These are phyloP conservation scores for Moesziomyces parantarcticus DNA, from an alignment of 1,284 basidiomycete species.

Conservation along the genomic window DNA sequence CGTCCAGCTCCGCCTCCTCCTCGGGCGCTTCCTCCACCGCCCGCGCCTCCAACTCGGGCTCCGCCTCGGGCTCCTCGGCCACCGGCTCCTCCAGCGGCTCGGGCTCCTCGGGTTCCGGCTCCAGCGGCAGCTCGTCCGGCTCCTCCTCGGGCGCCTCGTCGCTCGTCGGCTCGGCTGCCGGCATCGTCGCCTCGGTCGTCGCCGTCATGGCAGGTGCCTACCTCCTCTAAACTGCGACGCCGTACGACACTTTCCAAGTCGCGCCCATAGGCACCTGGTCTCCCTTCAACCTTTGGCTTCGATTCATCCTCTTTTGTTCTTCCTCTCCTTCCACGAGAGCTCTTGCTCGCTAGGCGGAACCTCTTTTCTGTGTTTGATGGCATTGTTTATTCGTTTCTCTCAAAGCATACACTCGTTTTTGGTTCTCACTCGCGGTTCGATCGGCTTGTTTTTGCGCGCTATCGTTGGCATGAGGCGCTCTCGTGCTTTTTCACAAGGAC, in stretches of 20 bases:
- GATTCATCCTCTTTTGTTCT: too few species aligned
- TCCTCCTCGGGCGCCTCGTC: conserved; percentile 26
- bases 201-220: conserved; percentile 48
- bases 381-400: too few species aligned
- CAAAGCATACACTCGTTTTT: too few species aligned
- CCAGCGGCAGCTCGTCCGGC: conserved; percentile 6
- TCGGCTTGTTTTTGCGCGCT: too few species aligned
- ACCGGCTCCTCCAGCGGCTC: not conserved
- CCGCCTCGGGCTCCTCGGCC: conserved; percentile 9
- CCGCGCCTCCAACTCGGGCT: conserved; percentile 8
- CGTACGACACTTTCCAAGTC: too few species aligned
- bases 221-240: conserved; percentile 56
- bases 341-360: too few species aligned
- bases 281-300: not conserved
- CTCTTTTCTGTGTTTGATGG: too few species aligned
- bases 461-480: too few species aligned
- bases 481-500: too few species aligned
- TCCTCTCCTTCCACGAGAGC: too few species aligned
- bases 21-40: conserved; percentile 3
- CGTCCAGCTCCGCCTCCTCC: conserved; percentile 7
- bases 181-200: conserved; percentile 32
- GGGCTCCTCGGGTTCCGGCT: not conserved
- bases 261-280: not conserved
- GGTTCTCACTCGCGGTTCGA: too few species aligned
- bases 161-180: conserved; percentile 25